phyloP scores from a whole-genome alignment of 2,329 filamentous ascomycete genomes.

The Penicillium sp. region DNA sequence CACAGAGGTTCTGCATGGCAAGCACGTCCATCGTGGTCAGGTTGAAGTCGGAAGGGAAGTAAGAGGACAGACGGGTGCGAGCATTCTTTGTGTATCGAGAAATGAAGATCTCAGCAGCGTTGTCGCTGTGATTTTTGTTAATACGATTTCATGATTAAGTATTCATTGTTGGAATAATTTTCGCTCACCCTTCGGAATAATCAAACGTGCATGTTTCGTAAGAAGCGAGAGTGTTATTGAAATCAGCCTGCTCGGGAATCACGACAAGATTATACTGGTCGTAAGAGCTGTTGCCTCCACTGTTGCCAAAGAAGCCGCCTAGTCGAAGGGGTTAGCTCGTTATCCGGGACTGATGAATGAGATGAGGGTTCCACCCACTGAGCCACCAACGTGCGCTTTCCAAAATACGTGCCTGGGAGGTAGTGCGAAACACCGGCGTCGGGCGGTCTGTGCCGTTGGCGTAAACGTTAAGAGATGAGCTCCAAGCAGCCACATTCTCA shows the following conservation, averaged over 20 bases:
- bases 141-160: not conserved
- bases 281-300: conserved; percentile 29
- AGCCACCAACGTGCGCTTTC: conserved; percentile 50
- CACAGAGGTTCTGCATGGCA: conserved; percentile 54
- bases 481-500: conserved; percentile 51
- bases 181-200: conserved; percentile 20
- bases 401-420: conserved; percentile 54
- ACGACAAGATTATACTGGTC: conserved; percentile 47
- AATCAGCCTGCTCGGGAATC: conserved; percentile 51
- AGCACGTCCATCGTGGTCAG: conserved; percentile 54
- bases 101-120: conserved; percentile 43
- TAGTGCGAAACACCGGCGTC: conserved; percentile 55
- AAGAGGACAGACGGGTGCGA: conserved; percentile 48
- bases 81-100: conserved; percentile 49
- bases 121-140: conserved; percentile 21
- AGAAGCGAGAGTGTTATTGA: conserved; percentile 56
- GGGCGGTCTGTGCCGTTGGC: conserved; percentile 50
- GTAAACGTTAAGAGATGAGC: conserved; percentile 41
- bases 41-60: conserved; percentile 50
- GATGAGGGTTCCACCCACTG: conserved; percentile 31
- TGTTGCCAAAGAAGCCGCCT: conserved; percentile 27
- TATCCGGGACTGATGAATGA: not conserved
- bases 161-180: not conserved
- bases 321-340: conserved; percentile 1
- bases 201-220: conserved; percentile 53